Percentiles rank a stretch among this genome's conserved stretches.
Evolutionary conservation across 345 rosid genomes (phyloP).

Genomic region (Eucalyptus dawsonii): DNA sequence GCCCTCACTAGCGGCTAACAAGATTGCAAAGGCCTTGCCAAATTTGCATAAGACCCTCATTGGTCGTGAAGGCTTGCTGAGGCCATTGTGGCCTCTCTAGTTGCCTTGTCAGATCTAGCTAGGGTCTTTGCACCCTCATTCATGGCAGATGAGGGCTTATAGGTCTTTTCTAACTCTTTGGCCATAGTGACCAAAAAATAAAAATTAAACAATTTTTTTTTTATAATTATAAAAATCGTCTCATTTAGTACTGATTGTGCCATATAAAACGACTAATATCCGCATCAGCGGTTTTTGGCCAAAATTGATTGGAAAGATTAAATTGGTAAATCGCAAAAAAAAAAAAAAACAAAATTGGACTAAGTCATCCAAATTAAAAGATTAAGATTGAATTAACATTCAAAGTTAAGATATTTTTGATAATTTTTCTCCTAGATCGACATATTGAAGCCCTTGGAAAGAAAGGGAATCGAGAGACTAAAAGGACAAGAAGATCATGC

Average conservation of each 20-base stretch:
- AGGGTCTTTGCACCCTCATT: not conserved
- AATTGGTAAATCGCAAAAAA: not conserved
- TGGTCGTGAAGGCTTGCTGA: fast-evolving
- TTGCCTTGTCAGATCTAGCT: not conserved
- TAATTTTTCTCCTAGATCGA: not conserved
- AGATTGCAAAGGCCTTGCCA: not conserved
- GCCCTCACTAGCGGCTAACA: fast-evolving
- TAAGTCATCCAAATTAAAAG: not conserved
- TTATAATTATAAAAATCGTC: not conserved
- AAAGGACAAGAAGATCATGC: not conserved
- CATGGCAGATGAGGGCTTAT: fast-evolving
- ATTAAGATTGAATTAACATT: not conserved
- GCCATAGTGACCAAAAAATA: not conserved
- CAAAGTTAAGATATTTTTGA: not conserved
- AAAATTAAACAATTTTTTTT: no score
- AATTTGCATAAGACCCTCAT: not conserved
- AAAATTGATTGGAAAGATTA: not conserved
- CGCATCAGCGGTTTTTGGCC: fast-evolving
- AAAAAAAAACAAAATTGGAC: no score
- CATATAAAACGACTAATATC: fast-evolving
- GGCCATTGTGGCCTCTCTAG: not conserved
- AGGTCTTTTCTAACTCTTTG: not conserved
- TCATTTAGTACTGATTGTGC: fast-evolving
- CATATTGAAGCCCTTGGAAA: not conserved
- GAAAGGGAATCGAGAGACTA: not conserved